Percentiles rank a stretch among this genome's conserved stretches.
Evolutionary conservation across 495 filamentous ascomycete species (phyloP).

Genomic region (Daldinia childiae): DNA sequence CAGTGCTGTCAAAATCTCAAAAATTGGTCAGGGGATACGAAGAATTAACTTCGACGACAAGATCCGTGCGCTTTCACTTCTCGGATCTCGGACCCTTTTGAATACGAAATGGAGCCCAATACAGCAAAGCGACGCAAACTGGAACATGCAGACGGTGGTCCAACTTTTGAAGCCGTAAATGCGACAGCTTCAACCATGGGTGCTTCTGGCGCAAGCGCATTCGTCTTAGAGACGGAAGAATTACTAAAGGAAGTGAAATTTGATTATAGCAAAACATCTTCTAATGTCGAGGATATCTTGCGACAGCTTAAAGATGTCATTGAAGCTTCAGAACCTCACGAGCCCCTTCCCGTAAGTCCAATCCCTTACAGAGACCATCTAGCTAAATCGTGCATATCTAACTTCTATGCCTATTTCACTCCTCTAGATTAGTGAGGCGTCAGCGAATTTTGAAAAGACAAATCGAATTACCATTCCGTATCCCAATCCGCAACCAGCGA

Average conservation of each 20-base stretch:
- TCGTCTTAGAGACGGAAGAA: conserved; percentile 90
- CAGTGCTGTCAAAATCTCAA: background rate
- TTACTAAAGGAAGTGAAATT: conserved; percentile 74
- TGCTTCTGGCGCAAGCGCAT: conserved; percentile 65
- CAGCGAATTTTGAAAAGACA: conserved; percentile 70
- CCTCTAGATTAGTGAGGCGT: conserved; percentile 69
- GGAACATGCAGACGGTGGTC: conserved; percentile 45
- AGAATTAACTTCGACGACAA: background rate
- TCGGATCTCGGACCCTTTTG: background rate
- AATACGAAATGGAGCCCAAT: conserved; percentile 51
- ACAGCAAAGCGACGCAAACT: conserved; percentile 63
- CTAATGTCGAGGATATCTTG: conserved; percentile 72
- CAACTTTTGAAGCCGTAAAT: conserved; percentile 44
- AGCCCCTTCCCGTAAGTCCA: conserved; percentile 62
- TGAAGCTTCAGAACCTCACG: conserved; percentile 67
- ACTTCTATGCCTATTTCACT: conserved; percentile 4
- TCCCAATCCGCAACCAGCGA: conserved; percentile 76
- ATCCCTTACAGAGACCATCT: background rate
- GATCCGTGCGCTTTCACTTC: conserved; percentile 3
- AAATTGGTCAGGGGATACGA: conserved; percentile 1
- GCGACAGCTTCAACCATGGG: conserved; percentile 43
- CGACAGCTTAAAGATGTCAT: conserved; percentile 78
- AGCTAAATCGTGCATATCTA: conserved; percentile 8
- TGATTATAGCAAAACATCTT: conserved; percentile 72
- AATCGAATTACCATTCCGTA: conserved; percentile 79